Evolutionary conservation across 2,329 filamentous ascomycete genomes (phyloP).

Genomic region (Aspergillus awamori): DNA sequence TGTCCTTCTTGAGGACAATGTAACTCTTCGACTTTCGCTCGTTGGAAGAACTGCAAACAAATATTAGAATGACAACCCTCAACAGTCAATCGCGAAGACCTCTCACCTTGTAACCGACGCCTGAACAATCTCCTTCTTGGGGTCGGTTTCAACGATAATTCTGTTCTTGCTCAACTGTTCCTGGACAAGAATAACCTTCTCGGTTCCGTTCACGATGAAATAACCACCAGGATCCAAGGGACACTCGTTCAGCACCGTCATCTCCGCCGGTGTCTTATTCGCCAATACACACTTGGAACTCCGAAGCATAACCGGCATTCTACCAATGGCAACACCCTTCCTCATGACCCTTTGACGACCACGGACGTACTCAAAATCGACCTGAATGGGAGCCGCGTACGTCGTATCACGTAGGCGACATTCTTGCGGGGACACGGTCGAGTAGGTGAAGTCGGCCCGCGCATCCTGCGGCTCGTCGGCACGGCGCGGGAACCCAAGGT

Average conservation of each 20-base stretch:
- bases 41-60: conserved; percentile 77
- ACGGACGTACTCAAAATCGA: conserved; percentile 88
- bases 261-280: conserved; percentile 80
- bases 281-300: conserved; percentile 89
- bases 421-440: conserved; percentile 84
- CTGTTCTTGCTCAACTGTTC: conserved; percentile 99
- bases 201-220: conserved; percentile 95
- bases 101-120: conserved; percentile 79
- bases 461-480: conserved; percentile 69
- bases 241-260: conserved; percentile 93
- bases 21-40: conserved; percentile 98
- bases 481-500: conserved; percentile 79
- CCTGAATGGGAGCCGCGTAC: conserved; percentile 92
- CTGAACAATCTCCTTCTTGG: conserved; percentile 89
- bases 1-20: conserved; percentile 89
- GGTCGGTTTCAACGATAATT: conserved; percentile 91
- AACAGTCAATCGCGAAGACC: neutral
- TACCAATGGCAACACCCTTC: conserved; percentile 75
- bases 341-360: conserved; percentile 76
- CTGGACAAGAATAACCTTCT: conserved; percentile 98
- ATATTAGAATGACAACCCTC: conserved; percentile 18
- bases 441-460: conserved; percentile 43
- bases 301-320: conserved; percentile 95
- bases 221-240: conserved; percentile 95
- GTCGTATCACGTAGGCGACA: conserved; percentile 95